These are phyloP conservation scores for Dalbergia cultrata DNA, from an alignment of 306 rosid genomes.

Conservation along the genomic window DNA sequence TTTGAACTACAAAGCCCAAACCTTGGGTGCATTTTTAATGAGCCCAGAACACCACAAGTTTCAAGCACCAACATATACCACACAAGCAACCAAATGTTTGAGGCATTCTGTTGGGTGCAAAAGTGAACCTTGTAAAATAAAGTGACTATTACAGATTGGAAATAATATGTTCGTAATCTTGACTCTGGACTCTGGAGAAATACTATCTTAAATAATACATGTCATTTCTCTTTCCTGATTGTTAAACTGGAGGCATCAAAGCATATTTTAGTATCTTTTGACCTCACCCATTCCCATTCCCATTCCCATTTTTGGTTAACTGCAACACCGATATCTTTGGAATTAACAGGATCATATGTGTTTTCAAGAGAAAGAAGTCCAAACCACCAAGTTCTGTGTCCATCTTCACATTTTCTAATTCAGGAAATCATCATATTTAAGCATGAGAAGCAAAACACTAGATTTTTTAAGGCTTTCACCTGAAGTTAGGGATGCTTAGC, in stretches of 20 bases:
- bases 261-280: conserved; percentile 1
- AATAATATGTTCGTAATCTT: background rate
- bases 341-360: conserved; percentile 9
- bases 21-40: background rate
- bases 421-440: conserved; percentile 35
- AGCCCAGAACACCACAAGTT: conserved; percentile 19
- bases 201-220: background rate
- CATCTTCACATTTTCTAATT: conserved; percentile 37
- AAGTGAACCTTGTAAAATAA: conserved; percentile 19
- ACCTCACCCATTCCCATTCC: background rate
- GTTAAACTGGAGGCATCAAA: conserved; percentile 29
- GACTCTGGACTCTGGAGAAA: background rate
- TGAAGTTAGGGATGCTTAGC: conserved; percentile 76
- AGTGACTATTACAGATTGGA: conserved; percentile 22
- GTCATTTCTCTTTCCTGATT: conserved; percentile 15
- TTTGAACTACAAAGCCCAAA: conserved; percentile 33
- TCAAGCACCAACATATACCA: conserved; percentile 27
- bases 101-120: background rate
- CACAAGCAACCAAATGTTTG: conserved; percentile 6
- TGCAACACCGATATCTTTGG: background rate
- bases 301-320: conserved; percentile 19
- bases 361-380: background rate
- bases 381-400: conserved; percentile 30
- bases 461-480: conserved; percentile 54
- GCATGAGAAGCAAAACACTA: conserved; percentile 31